Percentiles rank a stretch among this genome's conserved stretches.
phyloP scores from a whole-genome alignment of 257 asterid species.

The Capsicum chinense region DNA sequence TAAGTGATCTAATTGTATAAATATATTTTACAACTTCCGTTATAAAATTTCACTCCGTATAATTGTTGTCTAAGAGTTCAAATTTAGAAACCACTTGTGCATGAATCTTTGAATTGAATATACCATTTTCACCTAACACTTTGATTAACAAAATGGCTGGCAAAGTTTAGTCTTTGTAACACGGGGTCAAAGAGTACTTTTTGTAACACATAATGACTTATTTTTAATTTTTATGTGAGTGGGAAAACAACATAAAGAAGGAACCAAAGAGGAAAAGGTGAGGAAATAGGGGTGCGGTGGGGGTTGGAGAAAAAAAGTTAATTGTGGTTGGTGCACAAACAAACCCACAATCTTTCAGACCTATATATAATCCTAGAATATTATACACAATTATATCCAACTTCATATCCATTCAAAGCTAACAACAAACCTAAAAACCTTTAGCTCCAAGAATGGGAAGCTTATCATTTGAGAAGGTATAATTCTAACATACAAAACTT shows the following conservation, averaged over 20 bases:
- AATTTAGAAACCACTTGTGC: background rate
- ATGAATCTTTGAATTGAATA: background rate
- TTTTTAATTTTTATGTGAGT: background rate
- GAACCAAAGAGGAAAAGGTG: conserved; percentile 2
- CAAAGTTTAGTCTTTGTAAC: conserved; percentile 3
- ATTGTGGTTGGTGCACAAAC: conserved; percentile 27
- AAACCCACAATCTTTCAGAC: conserved; percentile 24
- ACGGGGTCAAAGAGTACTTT: background rate
- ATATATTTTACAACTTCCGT: no score
- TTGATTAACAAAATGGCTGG: background rate
- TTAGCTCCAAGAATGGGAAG: conserved; percentile 30
- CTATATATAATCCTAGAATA: conserved; percentile 5
- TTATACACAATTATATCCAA: background rate
- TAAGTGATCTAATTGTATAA: no score
- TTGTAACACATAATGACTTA: background rate
- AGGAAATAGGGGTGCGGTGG: background rate
- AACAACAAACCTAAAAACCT: background rate
- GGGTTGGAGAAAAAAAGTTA: background rate
- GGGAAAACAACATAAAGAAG: background rate
- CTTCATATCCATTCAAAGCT: background rate
- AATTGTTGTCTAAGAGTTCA: background rate
- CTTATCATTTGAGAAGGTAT: conserved; percentile 25
- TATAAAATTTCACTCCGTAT: no score
- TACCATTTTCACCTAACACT: background rate
- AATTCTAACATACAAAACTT: background rate